Conservation (phyloP, 305 asterid genomes). For the Caryopteris hybrid region DNA sequence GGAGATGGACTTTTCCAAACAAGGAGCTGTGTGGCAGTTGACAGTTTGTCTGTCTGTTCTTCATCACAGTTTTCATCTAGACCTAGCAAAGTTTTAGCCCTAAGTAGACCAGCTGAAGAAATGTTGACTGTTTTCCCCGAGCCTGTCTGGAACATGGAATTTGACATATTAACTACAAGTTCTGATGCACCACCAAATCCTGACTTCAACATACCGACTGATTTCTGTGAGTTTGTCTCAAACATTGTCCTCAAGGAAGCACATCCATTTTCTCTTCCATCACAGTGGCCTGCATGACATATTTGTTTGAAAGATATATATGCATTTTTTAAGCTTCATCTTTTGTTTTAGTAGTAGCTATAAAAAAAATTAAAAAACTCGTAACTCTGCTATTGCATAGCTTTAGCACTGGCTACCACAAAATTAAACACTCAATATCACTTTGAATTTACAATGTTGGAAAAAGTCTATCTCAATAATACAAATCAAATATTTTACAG, state of each 20-base stretch:
- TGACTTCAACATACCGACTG: slow-evolving; percentile 26
- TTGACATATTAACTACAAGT: slow-evolving; percentile 26
- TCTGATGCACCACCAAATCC: slow-evolving; percentile 26
- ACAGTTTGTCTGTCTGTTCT: slow-evolving; percentile 29
- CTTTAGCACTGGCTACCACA: background rate
- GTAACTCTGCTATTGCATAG: background rate
- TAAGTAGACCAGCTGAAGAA: slow-evolving; percentile 71
- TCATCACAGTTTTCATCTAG: slow-evolving; percentile 42
- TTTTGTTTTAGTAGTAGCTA: background rate
- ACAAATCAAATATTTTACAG: background rate
- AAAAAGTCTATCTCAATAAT: background rate
- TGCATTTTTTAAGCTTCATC: background rate
- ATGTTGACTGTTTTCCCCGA: slow-evolving; percentile 65
- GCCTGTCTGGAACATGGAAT: slow-evolving; percentile 61
- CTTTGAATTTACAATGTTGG: background rate
- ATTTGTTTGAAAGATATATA: slow-evolving; percentile 11
- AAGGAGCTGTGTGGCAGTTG: slow-evolving; percentile 28
- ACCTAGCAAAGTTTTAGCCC: slow-evolving; percentile 76
- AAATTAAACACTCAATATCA: background rate
- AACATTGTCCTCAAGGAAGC: slow-evolving; percentile 26
- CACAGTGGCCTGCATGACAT: slow-evolving; percentile 41
- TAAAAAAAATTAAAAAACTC: background rate
- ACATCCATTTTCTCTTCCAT: slow-evolving; percentile 32
- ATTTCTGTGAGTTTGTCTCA: slow-evolving; percentile 22
- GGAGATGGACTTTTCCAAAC: slow-evolving; percentile 28